phyloP scores from a whole-genome alignment of 2,329 filamentous ascomycete species.

The Apiospora arundinis region DNA sequence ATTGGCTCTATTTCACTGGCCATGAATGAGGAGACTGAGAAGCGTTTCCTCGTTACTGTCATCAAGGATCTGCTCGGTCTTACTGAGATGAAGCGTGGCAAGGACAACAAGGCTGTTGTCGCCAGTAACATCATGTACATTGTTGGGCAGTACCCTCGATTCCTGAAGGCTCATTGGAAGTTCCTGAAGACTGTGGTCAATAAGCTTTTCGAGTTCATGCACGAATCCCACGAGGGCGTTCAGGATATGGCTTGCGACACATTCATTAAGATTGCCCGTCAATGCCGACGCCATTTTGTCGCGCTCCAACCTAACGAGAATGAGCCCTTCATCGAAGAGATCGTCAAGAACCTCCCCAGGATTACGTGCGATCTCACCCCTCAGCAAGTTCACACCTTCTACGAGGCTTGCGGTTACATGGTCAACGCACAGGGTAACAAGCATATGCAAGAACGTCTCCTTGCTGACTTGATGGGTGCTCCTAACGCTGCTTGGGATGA shows the following conservation, averaged over 20 bases:
- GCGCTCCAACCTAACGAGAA: slow-evolving; percentile 91
- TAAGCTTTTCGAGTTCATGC: slow-evolving; percentile 99
- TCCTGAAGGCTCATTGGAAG: slow-evolving; percentile 99
- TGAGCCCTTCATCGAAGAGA: slow-evolving; percentile 98
- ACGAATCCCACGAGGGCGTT: slow-evolving; percentile 98
- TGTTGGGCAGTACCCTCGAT: slow-evolving; percentile 96
- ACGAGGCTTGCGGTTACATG: slow-evolving; percentile 99
- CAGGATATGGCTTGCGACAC: slow-evolving; percentile 99
- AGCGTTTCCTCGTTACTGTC: slow-evolving; percentile 96
- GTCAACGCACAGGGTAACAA: slow-evolving; percentile 97
- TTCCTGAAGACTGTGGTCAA: slow-evolving; percentile 99
- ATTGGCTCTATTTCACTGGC: slow-evolving; percentile 98
- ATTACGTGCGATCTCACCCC: slow-evolving; percentile 95
- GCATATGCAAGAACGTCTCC: slow-evolving; percentile 87
- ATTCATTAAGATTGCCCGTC: slow-evolving; percentile 99
- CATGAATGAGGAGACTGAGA: slow-evolving; percentile 99
- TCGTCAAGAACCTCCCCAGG: slow-evolving; percentile 92
- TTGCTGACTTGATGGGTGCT: slow-evolving; percentile 89
- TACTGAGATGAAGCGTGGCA: slow-evolving; percentile 98
- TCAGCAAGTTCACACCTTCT: slow-evolving; percentile 98
- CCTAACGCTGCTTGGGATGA: slow-evolving; percentile 95
- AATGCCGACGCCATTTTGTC: slow-evolving; percentile 97
- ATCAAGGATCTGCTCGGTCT: slow-evolving; percentile 97
- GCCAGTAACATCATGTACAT: slow-evolving; percentile 99
- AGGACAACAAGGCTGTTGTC: slow-evolving; percentile 99